These are phyloP conservation scores for Eutypella sp. DNA, from an alignment of 2,329 filamentous ascomycete species.

Conservation along the genomic window DNA sequence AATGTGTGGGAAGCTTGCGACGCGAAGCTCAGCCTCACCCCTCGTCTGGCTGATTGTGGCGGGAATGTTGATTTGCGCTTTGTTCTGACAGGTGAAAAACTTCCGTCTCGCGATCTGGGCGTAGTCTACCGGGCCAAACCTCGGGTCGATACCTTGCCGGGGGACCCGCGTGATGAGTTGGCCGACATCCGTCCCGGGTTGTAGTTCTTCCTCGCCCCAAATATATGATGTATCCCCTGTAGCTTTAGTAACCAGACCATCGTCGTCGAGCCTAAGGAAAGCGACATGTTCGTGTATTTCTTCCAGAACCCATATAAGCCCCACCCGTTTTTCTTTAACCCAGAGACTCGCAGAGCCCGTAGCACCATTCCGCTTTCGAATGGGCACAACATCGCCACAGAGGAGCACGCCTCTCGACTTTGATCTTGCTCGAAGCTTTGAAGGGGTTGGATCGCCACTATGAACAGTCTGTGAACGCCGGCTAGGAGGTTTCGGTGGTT, in stretches of 20 bases:
- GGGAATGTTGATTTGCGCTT: constrained; percentile 74
- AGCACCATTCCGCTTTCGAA: constrained; percentile 88
- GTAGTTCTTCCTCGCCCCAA: constrained; percentile 69
- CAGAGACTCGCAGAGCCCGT: constrained; percentile 92
- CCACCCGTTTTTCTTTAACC: constrained; percentile 95
- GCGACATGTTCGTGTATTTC: constrained; percentile 95
- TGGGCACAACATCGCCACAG: constrained; percentile 96
- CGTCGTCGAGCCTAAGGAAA: constrained; percentile 69
- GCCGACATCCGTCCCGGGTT: constrained; percentile 68
- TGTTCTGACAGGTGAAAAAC: constrained; percentile 81
- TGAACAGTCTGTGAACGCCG: constrained; percentile 62
- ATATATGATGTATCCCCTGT: constrained; percentile 78
- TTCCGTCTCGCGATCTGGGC: constrained; percentile 65
- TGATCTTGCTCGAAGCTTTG: constrained; percentile 52
- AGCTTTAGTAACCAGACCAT: constrained; percentile 65
- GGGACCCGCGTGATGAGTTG: constrained; percentile 79
- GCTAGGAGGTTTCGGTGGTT: constrained; percentile 48
- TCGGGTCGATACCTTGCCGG: constrained; percentile 64
- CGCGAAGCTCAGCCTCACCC: constrained; percentile 65
- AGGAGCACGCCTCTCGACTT: constrained; percentile 85
- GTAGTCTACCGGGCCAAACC: constrained; percentile 71
- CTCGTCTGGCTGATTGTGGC: constrained; percentile 72
- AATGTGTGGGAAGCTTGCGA: constrained; percentile 95
- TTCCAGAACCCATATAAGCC: constrained; percentile 95
- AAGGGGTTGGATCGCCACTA: constrained; percentile 48